Evolutionary conservation across 345 rosid genomes (phyloP), one percentile per base, ranked within the genome.

Genomic region (Syzygium jambos): DNA sequence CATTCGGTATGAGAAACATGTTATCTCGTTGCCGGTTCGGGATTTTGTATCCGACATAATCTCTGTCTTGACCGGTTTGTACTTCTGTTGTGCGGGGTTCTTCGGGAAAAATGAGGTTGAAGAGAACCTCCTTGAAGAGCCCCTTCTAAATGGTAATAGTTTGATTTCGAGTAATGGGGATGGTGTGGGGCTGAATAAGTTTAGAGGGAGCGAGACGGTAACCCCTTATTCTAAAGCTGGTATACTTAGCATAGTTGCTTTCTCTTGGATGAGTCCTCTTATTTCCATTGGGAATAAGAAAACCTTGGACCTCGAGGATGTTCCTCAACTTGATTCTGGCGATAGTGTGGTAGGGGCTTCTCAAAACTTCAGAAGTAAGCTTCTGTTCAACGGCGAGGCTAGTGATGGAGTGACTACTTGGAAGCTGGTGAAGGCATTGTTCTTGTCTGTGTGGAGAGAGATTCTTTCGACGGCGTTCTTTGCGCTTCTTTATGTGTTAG

Each of bases 251-350:
- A 17, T 77, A 54, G 85, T 92, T 83, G 88, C 90, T 52, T 91
- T 95, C 93, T 91, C 94, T 84, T 95, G 97, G 97, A 89, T 93
- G 92, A 87, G 94, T 89, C 90, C 95, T 88, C 88, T 95, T 15
- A 94, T 95, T 85, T 93, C 92, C 59, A 53, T 82, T 84, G 97
- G 97, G 61, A 92, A 94, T 85, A 92, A 85, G 92, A 95, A 95
- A 88, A 84, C 89, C 55, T 86, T 95, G 87, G 95, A 95, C 90
- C 91, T 91, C 12, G 97, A 93, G 89, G 95, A 94, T 89, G 94
- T 94, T 88, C 97, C 97, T 49, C 95, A 93, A 85, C 94, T 95
- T 84, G 93, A 92, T 85, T 89, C 85, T n/a, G 57, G 22, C 51
- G 96, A 95, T 82, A 93, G 95, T 55, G 94, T 93, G 19, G 87